Evolutionary conservation across 1,139 yeast genomes (phyloP).

Genomic region (Diutina mesorugosa): DNA sequence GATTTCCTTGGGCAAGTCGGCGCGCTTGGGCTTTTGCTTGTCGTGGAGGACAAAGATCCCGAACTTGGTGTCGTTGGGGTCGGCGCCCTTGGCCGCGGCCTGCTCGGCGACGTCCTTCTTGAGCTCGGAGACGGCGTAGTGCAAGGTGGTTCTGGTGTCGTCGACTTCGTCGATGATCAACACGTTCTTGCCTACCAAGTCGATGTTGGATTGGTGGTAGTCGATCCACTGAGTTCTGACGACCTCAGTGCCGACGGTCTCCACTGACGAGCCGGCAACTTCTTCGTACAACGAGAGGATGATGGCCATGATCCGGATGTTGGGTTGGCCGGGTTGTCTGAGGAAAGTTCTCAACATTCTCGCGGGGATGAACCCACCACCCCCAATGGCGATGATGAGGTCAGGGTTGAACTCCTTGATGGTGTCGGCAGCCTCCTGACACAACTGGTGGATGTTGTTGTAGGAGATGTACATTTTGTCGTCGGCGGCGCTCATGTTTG

Average conservation of each 20-base stretch:
- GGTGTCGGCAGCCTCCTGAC: constrained; percentile 70
- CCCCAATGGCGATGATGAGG: constrained; percentile 81
- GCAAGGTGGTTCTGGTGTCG: constrained; percentile 89
- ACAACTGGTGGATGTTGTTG: constrained; percentile 86
- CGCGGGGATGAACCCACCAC: constrained; percentile 96
- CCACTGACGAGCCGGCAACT: constrained; percentile 45
- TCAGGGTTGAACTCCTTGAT: constrained; percentile 52
- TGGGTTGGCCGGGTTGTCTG: constrained; percentile 75
- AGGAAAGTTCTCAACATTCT: constrained; percentile 85
- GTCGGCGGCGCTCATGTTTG: constrained; percentile 1
- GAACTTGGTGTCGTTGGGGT: constrained; percentile 43
- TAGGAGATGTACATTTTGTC: constrained; percentile 58
- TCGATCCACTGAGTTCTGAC: constrained; percentile 95
- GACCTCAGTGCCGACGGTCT: constrained; percentile 70
- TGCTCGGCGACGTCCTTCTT: constrained; percentile 65
- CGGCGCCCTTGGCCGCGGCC: constrained; percentile 25
- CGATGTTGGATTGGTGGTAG: constrained; percentile 50
- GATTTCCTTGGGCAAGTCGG: constrained; percentile 56
- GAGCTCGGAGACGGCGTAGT: constrained; percentile 80
- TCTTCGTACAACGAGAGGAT: constrained; percentile 86
- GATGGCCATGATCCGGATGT: constrained; percentile 88
- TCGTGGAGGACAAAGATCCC: constrained; percentile 90
- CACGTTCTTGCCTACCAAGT: constrained; percentile 68
- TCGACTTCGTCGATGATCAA: constrained; percentile 90
- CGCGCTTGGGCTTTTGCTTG: constrained; percentile 80